phyloP scores from a whole-genome alignment of 23 red algal genomes.

The Cyanidium caldarium region DNA sequence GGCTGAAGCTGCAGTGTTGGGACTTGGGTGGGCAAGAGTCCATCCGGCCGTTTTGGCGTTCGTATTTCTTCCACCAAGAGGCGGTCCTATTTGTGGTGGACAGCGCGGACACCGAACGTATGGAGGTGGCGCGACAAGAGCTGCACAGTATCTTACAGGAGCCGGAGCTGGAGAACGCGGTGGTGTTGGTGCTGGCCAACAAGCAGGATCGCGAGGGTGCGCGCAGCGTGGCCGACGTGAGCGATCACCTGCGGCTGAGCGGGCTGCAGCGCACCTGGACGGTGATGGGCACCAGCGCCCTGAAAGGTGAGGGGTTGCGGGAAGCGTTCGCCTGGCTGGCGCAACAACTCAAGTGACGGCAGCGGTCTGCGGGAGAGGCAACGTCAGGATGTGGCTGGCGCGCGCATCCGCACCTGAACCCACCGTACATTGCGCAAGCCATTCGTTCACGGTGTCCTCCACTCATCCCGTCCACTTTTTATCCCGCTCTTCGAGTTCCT shows the following conservation, averaged over 20 bases:
- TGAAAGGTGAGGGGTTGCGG: slow-evolving; percentile 59
- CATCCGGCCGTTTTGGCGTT: slow-evolving; percentile 70
- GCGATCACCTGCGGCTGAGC: slow-evolving; percentile 48
- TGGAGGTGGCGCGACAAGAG: slow-evolving; percentile 66
- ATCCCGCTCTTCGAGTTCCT: too few species aligned
- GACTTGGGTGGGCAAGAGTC: slow-evolving; percentile 91
- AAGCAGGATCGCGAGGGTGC: slow-evolving; percentile 88
- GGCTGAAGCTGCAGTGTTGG: slow-evolving; percentile 93
- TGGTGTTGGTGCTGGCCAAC: slow-evolving; percentile 90
- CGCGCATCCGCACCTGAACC: too few species aligned
- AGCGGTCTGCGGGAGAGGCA: too few species aligned
- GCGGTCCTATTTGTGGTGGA: slow-evolving; percentile 95
- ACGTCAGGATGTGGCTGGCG: too few species aligned
- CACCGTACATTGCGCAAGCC: too few species aligned
- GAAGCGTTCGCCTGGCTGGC: slow-evolving; percentile 93
- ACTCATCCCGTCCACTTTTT: too few species aligned
- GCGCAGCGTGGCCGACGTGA: slow-evolving; percentile 43
- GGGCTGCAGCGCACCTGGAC: slow-evolving; percentile 95
- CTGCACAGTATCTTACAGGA: slow-evolving; percentile 52
- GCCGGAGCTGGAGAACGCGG: slow-evolving; percentile 57
- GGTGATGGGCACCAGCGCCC: slow-evolving; percentile 72
- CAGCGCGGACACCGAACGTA: slow-evolving; percentile 64
- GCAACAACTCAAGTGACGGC: slow-evolving; percentile 7
- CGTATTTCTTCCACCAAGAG: slow-evolving; percentile 92
- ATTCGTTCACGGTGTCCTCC: too few species aligned